Conservation (phyloP, 73 alveolate genomes). For the Uronychia binucleata region DNA sequence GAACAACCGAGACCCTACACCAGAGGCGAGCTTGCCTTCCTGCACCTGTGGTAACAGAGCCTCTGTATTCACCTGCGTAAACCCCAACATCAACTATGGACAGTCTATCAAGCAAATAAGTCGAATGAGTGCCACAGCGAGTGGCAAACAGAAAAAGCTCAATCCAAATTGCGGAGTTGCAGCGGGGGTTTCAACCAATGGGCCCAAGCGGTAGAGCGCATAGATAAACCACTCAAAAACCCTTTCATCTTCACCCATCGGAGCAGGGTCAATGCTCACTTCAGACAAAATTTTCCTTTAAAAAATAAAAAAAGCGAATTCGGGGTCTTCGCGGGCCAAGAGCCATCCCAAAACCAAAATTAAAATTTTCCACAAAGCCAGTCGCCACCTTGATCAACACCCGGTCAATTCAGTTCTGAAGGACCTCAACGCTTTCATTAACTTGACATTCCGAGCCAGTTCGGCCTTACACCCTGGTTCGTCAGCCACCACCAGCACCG, state of each 20-base stretch:
- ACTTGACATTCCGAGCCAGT: background rate
- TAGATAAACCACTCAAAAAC: no score
- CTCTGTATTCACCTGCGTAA: no score
- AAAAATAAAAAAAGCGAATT: background rate
- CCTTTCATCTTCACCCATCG: background rate
- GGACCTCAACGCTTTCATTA: background rate
- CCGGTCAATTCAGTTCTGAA: background rate
- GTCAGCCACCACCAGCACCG: background rate
- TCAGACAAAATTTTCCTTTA: background rate
- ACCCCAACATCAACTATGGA: no score
- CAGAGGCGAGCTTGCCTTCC: no score
- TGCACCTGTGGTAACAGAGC: no score
- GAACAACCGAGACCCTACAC: no score
- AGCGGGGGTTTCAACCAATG: no score
- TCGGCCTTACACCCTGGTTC: background rate
- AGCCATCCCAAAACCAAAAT: background rate
- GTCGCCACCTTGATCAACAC: background rate
- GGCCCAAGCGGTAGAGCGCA: no score
- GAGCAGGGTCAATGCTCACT: background rate
- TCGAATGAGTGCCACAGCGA: no score
- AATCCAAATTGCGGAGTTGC: no score
- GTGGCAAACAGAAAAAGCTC: no score
- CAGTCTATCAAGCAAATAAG: no score
- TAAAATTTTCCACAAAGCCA: background rate
- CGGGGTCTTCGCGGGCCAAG: background rate